Percentiles rank a stretch among this genome's conserved stretches.
These are phyloP conservation scores for Rehmannia glutinosa DNA, from an alignment of 257 asterid genomes.

Conservation along the genomic window DNA sequence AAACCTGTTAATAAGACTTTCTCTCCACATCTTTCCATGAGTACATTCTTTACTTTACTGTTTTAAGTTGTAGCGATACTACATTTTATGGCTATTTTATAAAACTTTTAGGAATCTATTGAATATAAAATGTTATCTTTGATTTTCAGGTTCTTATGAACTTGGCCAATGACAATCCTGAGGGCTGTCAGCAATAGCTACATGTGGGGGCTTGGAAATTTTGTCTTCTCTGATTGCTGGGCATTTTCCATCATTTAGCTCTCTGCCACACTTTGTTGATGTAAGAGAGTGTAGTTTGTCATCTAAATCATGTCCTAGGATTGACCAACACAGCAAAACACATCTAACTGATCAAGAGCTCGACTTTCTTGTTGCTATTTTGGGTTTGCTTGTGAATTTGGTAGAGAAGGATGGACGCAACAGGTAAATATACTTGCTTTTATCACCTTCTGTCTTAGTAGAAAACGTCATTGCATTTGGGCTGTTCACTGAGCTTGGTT, in stretches of 20 bases:
- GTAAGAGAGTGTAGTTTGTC: conserved; percentile 23
- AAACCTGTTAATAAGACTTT: neutral
- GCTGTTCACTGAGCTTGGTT: too few species aligned
- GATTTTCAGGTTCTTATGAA: conserved; percentile 73
- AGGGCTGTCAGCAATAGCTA: conserved; percentile 78
- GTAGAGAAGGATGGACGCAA: conserved; percentile 73
- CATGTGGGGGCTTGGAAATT: conserved; percentile 63
- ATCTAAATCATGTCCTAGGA: conserved; percentile 33
- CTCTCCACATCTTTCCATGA: neutral
- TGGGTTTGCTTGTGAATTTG: conserved; percentile 84
- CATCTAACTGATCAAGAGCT: conserved; percentile 63
- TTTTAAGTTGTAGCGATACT: neutral
- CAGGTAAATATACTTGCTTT: too few species aligned
- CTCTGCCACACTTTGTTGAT: conserved; percentile 17
- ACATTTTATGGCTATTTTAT: too few species aligned
- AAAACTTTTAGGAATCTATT: neutral
- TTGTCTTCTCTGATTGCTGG: conserved; percentile 62
- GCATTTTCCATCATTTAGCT: conserved; percentile 57
- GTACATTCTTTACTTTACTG: neutral
- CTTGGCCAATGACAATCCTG: conserved; percentile 65
- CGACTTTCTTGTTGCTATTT: conserved; percentile 77
- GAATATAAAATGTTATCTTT: neutral
- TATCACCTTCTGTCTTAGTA: too few species aligned
- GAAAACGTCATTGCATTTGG: too few species aligned
- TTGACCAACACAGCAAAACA: too few species aligned